phyloP scores from a whole-genome alignment of 2,329 filamentous ascomycete species.

The Metarhizium robertsii region DNA sequence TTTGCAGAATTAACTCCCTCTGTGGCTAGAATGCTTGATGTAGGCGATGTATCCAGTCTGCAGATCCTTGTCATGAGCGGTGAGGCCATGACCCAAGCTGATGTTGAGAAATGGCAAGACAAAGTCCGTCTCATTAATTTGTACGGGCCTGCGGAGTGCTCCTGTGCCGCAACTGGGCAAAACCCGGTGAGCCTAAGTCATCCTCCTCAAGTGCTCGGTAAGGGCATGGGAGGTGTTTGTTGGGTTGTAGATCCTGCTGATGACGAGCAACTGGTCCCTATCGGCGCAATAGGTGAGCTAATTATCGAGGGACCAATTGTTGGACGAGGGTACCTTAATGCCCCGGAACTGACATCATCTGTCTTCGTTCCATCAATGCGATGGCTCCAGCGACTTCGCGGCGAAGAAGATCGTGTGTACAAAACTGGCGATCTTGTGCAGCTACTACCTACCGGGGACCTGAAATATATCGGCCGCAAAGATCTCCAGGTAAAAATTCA shows the following conservation, averaged over 20 bases:
- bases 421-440: background rate
- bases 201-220: constrained; percentile 20
- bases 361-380: constrained; percentile 11
- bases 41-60: background rate
- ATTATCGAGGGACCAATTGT: constrained; percentile 34
- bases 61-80: background rate
- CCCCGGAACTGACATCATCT: constrained; percentile 18
- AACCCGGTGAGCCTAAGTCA: constrained; percentile 20
- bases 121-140: background rate
- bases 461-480: constrained; percentile 17
- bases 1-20: background rate
- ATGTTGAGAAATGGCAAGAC: background rate
- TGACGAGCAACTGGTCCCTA: constrained; percentile 12
- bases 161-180: constrained; percentile 27
- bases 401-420: background rate
- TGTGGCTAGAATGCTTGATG: background rate
- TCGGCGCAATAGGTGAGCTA: constrained; percentile 21
- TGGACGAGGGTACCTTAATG: constrained; percentile 38
- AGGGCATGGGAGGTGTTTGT: constrained; percentile 5
- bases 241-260: constrained; percentile 16
- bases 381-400: too few relatives aligned
- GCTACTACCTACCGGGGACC: constrained; percentile 15
- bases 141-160: constrained; percentile 10
- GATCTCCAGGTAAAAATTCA: constrained; percentile 23
- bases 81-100: background rate